A percentile compares a stretch with the other conserved stretches of the same genome.
Evolutionary conservation across 257 asterid species (phyloP).

Genomic region (Nicotiana undulata): DNA sequence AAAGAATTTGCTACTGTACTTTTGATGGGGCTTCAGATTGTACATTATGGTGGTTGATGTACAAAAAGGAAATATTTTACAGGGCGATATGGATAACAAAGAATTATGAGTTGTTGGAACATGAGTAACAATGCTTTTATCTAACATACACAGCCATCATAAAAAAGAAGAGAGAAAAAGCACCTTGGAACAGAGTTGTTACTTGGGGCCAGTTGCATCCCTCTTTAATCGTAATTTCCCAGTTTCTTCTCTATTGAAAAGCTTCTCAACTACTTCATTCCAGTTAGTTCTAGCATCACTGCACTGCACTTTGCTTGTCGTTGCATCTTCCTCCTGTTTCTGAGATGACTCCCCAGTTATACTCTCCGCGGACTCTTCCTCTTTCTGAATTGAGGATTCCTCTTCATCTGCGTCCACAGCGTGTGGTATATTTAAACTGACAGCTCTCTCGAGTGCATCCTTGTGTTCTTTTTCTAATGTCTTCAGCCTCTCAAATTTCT

Average conservation of each 20-base stretch:
- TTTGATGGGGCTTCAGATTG: background rate
- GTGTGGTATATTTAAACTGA: conserved; percentile 83
- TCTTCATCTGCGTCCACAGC: conserved; percentile 37
- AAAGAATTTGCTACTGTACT: background rate
- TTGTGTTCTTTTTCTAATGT: conserved; percentile 84
- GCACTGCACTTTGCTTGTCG: conserved; percentile 13
- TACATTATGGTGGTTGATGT: background rate
- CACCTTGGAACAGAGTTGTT: background rate
- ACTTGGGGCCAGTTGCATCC: background rate
- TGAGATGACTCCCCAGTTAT: conserved; percentile 12
- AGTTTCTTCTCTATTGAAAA: conserved; percentile 45
- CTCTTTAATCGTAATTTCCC: conserved; percentile 20
- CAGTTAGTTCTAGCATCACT: conserved; percentile 50
- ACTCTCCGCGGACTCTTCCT: background rate
- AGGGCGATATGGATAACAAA: background rate
- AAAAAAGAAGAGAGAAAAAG: background rate
- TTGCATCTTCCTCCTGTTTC: conserved; percentile 15
- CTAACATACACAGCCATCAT: background rate
- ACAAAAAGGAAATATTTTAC: background rate
- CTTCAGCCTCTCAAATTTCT: conserved; percentile 48
- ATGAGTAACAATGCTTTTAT: background rate
- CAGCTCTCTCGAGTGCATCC: conserved; percentile 90
- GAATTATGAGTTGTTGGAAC: background rate
- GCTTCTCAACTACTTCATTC: conserved; percentile 56
- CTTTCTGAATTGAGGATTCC: background rate